Conservation (phyloP, 371 early-diverging fungal genomes). For the Mucor sp. region DNA sequence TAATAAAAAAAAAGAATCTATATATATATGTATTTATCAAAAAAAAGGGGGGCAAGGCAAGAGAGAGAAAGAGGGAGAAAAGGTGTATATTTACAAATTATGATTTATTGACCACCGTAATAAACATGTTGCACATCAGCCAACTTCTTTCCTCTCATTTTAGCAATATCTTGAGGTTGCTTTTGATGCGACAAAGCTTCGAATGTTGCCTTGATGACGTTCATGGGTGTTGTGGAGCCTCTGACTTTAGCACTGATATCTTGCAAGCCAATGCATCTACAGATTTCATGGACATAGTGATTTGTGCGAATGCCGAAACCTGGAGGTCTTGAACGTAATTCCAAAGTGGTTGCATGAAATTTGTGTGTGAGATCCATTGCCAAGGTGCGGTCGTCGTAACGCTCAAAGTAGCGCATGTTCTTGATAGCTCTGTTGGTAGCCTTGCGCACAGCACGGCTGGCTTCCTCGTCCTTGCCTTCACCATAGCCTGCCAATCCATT, state of each 20-base stretch:
- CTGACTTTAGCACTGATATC: constrained; percentile 92
- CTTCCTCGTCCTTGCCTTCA: constrained; percentile 88
- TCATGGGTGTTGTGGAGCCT: constrained; percentile 95
- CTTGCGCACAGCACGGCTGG: constrained; percentile 82
- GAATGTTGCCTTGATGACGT: constrained; percentile 96
- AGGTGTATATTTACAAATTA: background rate
- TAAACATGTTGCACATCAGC: constrained; percentile 87
- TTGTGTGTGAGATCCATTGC: constrained; percentile 87
- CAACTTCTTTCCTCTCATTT: constrained; percentile 86
- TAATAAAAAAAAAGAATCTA: background rate
- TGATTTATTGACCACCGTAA: constrained; percentile 59
- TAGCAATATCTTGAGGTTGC: constrained; percentile 86
- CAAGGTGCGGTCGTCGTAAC: constrained; percentile 95
- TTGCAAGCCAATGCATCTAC: constrained; percentile 90
- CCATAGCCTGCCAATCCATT: constrained; percentile 95
- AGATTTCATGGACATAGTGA: constrained; percentile 94
- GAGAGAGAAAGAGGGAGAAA: background rate
- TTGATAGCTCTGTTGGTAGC: constrained; percentile 89
- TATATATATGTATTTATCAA: background rate
- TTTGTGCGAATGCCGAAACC: constrained; percentile 94
- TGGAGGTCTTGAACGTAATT: constrained; percentile 88
- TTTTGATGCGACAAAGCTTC: constrained; percentile 89
- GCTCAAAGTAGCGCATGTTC: constrained; percentile 81
- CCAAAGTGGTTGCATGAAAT: constrained; percentile 86
- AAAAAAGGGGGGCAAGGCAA: background rate